Evolutionary conservation across 2,329 filamentous ascomycete genomes (phyloP), one percentile per base, ranked within the genome.

Genomic region (Ceratocystis albifundus): DNA sequence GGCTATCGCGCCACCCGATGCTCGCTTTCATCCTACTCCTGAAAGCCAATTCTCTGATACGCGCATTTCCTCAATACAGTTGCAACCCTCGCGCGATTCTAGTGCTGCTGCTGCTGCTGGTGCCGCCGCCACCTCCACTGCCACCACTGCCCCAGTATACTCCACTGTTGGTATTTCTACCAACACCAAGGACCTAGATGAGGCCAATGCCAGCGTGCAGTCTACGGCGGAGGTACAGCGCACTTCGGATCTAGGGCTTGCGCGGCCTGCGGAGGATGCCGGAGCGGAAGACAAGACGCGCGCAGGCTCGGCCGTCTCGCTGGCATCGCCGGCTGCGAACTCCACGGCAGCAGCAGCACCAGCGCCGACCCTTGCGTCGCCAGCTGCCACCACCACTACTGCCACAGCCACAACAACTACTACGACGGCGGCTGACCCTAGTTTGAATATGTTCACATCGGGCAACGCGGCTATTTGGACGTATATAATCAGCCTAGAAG

Each of bases 121-220:
- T 17, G 46, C 62, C 8, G 63, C 61, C 80, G 2, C 80, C 80
- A 15, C 71, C 80, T 64, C 77, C 80, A 6, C 64, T 12, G 22
- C 66, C 50, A 28, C 62, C 30, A 12, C 77, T 67, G 78, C 78
- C 61, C 82, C 81, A 20, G 82, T 91, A 70, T 95, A 90, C 73
- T 82, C 85, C 7, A 86, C 90, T 69, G 82, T 83, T 65, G 82
- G 78, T 67, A 88, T 96, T 78, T 94, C 88, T 2, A 90, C 96
- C 75, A 95, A 89, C 70, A 90, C 91, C 0, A 95, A 92, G 73
- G 88, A 91, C 32, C 36, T 67, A 1, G 3, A 79, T 96, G 50
- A 91, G 87, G 68, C 88, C 88, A n/a, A 80, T 80, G 20, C 17
- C 15, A 12, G 55, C 28, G 32, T n/a, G 12, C 55, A 30, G 25